Base-by-base conservation (phyloP, 2,329 filamentous ascomycete species). In the Chrysosporium queenslandicum region DNA sequence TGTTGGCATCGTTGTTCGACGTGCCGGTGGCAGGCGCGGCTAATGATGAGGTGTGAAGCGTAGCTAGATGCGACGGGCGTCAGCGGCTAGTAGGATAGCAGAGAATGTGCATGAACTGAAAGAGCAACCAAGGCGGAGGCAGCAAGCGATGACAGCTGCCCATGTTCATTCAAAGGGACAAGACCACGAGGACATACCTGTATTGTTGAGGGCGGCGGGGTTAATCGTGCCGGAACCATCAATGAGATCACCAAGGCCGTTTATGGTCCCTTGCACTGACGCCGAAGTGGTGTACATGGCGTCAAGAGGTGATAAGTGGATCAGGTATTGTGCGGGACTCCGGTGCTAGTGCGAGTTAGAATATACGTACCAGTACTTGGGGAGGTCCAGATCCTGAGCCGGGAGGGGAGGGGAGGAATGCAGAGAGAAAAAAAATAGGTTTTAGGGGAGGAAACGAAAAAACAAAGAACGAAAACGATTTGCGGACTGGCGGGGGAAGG, bases 171-270 rank as follows among this genome's bases (percentile, higher is more conserved):
- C n/a, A n/a, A n/a, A n/a, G n/a, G 29, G 42, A 5, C 32, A 30
- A 8, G 14, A 39, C 4, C n/a, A 39, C 5, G 6, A 18, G 16
- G 30, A 14, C 69, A 64, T 82, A 91, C 86, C 81, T 75, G 82
- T 75, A 68, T 83, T 83, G 74, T 85, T 88, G 74, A 94, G 78
- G 59, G 85, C 86, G 65, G 87, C 87, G 68, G 88, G 88, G 77
- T 94, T 87, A 77, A 94, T 92, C 67, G 88, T 94, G 68, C 85
- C 86, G 76, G 85, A 85, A 69, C 87, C 85, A 79, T 86, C 85
- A 63, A 77, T 74, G 55, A 72, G 65, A 53, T 72, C 71, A 59
- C 66, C 69, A 61, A 76, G 68, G 72, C 81, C 81, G 76, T 83
- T 84, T 70, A 82, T 78, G 71, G 80, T 77, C 69, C 77, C 74